Base-by-base conservation (phyloP, 768 basidiomycete species). In the Xanthoconium purpureum region DNA sequence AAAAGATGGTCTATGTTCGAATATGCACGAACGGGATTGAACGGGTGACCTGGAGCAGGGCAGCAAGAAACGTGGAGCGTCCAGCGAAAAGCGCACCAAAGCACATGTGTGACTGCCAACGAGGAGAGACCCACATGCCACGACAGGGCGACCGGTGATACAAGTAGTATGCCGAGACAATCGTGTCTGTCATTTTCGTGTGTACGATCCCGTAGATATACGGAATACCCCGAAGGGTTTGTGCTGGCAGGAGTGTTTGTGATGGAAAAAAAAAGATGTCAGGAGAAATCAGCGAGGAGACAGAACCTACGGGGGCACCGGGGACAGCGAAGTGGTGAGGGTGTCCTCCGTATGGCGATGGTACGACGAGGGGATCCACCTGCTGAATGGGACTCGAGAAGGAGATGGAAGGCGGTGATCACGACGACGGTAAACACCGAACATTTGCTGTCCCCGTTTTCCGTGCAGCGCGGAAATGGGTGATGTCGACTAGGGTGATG, bases 311-410 rank as follows among this genome's bases (percentile, higher is more conserved):
- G 14, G 32, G 39, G n/a, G 29, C 24, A n/a, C 32, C 37, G 43
- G 50, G 2, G 13, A 35, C 5, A 2, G 9, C 30, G 29, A n/a
- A 30, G 1, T 8, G 33, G 7, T 24, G 9, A n/a, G 17, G 12
- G 8, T 2, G 47, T 14, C 30, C 37, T 53, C 36, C 32, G 20
- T 30, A 20, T 38, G 44, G 20, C 8, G 1, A 24, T 24, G 24
- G 4, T 4, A 24, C 24, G 24, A 24, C 4, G 24, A 24, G 24
- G 24, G 24, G 47, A 45, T 45, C 44, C 32, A 15, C 30, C 29
- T 52, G 39, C 32, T 28, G 37, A 37, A 59, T 43, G 57, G 57
- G 50, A 13, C 14, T 18, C n/a, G 38, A 28, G 47, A 50, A 42
- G 57, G 9, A 32, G 39, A 42, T 37, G 33, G 40, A 10, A 15